Percentiles rank a stretch among this genome's conserved stretches.
Conservation (phyloP, 2,329 filamentous ascomycete genomes). For the Penicillium sp. region DNA sequence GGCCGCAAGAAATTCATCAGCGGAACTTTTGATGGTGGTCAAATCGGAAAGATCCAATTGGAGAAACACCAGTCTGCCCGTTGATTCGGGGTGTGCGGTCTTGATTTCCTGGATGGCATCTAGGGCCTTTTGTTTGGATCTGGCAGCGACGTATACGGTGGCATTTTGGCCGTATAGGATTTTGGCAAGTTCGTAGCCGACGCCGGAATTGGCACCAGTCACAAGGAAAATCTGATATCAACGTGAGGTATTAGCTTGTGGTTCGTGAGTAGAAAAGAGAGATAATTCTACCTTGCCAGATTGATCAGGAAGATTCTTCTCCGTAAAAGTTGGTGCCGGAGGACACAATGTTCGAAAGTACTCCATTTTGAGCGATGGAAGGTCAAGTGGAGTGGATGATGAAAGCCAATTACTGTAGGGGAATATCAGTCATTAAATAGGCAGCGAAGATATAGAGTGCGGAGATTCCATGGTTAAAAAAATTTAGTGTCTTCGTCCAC, state of each 20-base stretch:
- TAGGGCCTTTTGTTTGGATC: slow-evolving; percentile 28
- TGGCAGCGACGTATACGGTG: slow-evolving; percentile 28
- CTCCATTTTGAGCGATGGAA: background rate
- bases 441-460: background rate
- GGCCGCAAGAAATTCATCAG: slow-evolving; percentile 34
- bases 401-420: background rate
- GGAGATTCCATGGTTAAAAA: background rate
- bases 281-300: slow-evolving; percentile 13
- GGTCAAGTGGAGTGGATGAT: background rate
- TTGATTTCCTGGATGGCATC: slow-evolving; percentile 36
- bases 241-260: background rate
- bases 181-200: slow-evolving; percentile 25
- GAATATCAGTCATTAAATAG: background rate
- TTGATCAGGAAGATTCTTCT: slow-evolving; percentile 20
- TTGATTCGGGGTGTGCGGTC: background rate
- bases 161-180: slow-evolving; percentile 23
- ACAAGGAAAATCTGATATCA: slow-evolving; percentile 25
- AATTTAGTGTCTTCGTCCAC: background rate
- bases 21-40: slow-evolving; percentile 40
- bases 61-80: slow-evolving; percentile 27
- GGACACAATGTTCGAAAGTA: slow-evolving; percentile 5
- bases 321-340: slow-evolving; percentile 20
- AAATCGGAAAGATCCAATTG: slow-evolving; percentile 46
- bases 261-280: background rate
- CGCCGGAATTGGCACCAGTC: slow-evolving; percentile 25